Conservation (phyloP, 805 yeast species). For the Lachancea lanzarotensis region DNA sequence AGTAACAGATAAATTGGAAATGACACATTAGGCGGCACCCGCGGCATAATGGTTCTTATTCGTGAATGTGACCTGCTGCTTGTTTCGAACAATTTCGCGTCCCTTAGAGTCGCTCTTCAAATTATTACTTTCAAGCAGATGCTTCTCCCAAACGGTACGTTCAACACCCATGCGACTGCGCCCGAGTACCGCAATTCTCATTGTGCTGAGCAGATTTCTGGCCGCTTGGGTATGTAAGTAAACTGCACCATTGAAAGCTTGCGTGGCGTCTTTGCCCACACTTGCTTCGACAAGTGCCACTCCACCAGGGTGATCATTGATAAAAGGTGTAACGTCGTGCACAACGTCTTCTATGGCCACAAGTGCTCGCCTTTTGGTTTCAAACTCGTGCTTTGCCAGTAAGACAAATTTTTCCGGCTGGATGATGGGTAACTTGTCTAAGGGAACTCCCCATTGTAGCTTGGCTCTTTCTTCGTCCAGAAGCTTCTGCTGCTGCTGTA, state of each 20-base stretch:
- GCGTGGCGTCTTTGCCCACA: slow-evolving; percentile 89
- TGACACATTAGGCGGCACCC: slow-evolving; percentile 19
- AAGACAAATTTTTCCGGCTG: slow-evolving; percentile 46
- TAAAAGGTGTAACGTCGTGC: slow-evolving; percentile 87
- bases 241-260: slow-evolving; percentile 92
- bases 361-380: slow-evolving; percentile 45
- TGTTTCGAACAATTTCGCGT: slow-evolving; percentile 15
- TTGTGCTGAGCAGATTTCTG: slow-evolving; percentile 79
- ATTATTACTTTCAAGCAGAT: slow-evolving; percentile 11
- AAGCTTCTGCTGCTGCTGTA: slow-evolving; percentile 77
- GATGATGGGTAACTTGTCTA: slow-evolving; percentile 72
- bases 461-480: slow-evolving; percentile 70
- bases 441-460: slow-evolving; percentile 91
- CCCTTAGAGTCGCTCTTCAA: slow-evolving; percentile 10
- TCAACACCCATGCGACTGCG: slow-evolving; percentile 55
- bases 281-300: slow-evolving; percentile 68
- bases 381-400: slow-evolving; percentile 36
- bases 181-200: slow-evolving; percentile 84
- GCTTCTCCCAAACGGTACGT: slow-evolving; percentile 23
- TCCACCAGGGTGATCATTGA: slow-evolving; percentile 94
- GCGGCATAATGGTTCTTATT: slow-evolving; percentile 25
- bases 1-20: background rate
- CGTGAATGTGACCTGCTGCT: slow-evolving; percentile 22
- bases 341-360: slow-evolving; percentile 86
- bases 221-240: slow-evolving; percentile 93